phyloP scores from a whole-genome alignment of 2,329 filamentous ascomycete species.

The Proliferodiscus dingleyae region DNA sequence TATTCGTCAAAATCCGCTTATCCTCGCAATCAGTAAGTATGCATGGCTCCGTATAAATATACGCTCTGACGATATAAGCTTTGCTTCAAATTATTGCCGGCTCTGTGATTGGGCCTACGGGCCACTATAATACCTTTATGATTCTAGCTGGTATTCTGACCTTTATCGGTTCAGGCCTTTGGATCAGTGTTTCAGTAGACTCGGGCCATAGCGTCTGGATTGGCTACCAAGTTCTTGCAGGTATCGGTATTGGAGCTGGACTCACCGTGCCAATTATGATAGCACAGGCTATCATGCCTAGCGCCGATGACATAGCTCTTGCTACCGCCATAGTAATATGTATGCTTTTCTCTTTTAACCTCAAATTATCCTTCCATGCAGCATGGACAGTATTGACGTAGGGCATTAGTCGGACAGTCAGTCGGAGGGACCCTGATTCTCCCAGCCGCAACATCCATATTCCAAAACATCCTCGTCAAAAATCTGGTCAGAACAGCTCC shows the following conservation, averaged over 20 bases:
- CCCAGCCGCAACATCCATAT: slow-evolving; percentile 47
- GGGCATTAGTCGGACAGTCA: slow-evolving; percentile 46
- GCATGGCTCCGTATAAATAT: neutral
- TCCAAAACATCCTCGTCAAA: slow-evolving; percentile 29
- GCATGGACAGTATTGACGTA: too few relatives aligned
- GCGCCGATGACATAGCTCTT: slow-evolving; percentile 46
- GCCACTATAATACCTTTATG: neutral
- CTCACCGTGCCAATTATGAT: slow-evolving; percentile 54
- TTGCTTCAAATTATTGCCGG: neutral
- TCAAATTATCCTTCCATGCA: too few relatives aligned
- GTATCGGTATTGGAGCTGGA: slow-evolving; percentile 49
- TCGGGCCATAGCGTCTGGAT: slow-evolving; percentile 48
- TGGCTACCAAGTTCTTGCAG: slow-evolving; percentile 49
- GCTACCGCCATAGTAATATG: slow-evolving; percentile 49
- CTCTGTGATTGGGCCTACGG: neutral
- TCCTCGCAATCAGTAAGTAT: slow-evolving; percentile 20
- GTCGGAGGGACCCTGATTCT: slow-evolving; percentile 54
- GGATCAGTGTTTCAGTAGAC: slow-evolving; percentile 45
- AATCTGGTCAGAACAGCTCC: slow-evolving; percentile 32
- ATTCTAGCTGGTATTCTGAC: slow-evolving; percentile 31
- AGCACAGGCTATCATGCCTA: slow-evolving; percentile 45
- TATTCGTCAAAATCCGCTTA: slow-evolving; percentile 33
- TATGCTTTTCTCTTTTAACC: neutral
- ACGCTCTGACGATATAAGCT: neutral
- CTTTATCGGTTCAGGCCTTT: slow-evolving; percentile 40